Evolutionary conservation across 1,139 yeast genomes (phyloP).

Genomic region (Eremothecium cymbalariae): DNA sequence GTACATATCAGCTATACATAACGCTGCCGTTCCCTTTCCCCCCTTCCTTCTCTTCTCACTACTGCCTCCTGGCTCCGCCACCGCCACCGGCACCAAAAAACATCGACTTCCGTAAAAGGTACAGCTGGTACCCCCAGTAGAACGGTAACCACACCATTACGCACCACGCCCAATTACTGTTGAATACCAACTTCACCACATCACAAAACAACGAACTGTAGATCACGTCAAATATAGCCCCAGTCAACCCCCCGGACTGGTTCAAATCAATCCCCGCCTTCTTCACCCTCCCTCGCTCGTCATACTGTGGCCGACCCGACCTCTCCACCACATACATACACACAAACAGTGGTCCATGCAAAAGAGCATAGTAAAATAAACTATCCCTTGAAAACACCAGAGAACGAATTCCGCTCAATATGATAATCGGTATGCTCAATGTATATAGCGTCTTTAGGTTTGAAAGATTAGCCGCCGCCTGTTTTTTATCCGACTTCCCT

Average conservation of each 20-base stretch:
- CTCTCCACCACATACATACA: conserved; percentile 25
- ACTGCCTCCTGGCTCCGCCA: conserved; percentile 29
- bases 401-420: conserved; percentile 16
- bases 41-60: conserved; percentile 28
- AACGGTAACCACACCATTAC: conserved; percentile 18
- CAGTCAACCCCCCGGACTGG: conserved; percentile 24
- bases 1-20: conserved; percentile 11
- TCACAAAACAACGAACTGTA: conserved; percentile 27
- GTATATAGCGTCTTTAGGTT: conserved; percentile 13
- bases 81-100: conserved; percentile 10
- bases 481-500: conserved; percentile 21
- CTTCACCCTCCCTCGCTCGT: conserved; percentile 14
- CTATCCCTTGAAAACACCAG: conserved; percentile 8
- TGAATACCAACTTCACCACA: conserved; percentile 21
- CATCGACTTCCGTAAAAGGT: conserved; percentile 20
- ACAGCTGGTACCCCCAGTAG: conserved; percentile 25
- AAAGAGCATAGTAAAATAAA: conserved; percentile 14
- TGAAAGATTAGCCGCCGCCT: conserved; percentile 16
- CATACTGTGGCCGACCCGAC: conserved; percentile 26
- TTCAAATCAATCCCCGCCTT: conserved; percentile 25
- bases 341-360: conserved; percentile 22
- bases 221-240: conserved; percentile 28
- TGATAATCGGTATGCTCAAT: conserved; percentile 14
- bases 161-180: conserved; percentile 25
- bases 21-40: conserved; percentile 22